Evolutionary conservation across 2,329 filamentous ascomycete species (phyloP).

Genomic region (Lasiodiplodia sp.): DNA sequence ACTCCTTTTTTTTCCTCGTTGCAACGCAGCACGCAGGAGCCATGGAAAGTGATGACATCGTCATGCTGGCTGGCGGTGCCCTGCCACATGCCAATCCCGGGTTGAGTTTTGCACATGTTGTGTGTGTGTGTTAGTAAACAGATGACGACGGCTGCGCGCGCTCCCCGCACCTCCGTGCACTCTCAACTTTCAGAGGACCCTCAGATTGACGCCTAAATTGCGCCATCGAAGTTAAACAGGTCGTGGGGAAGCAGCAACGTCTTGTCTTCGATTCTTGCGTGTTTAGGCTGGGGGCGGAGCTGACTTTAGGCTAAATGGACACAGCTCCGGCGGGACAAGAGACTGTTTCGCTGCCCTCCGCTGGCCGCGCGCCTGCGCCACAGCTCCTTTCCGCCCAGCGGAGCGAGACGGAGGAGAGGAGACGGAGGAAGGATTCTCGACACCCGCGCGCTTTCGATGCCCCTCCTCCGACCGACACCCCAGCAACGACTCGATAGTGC

Average conservation of each 20-base stretch:
- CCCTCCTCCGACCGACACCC: not conserved
- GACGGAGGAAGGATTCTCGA: not conserved
- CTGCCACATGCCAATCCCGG: too few relatives aligned
- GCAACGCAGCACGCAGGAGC: not conserved
- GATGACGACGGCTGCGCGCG: too few relatives aligned
- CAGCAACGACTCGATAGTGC: not conserved
- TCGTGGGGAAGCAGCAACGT: not conserved
- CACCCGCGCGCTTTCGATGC: slow-evolving; percentile 7
- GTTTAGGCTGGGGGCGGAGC: not conserved
- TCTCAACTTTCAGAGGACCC: not conserved
- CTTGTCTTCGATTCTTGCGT: not conserved
- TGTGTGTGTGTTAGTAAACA: too few relatives aligned
- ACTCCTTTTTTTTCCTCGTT: not conserved
- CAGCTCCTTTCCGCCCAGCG: not conserved
- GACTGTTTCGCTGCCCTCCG: not conserved
- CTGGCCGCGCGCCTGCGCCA: slow-evolving; percentile 10
- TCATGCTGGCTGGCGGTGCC: not conserved
- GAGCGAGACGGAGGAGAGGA: not conserved
- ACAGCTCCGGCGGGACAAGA: slow-evolving; percentile 14
- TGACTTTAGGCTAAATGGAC: slow-evolving; percentile 7
- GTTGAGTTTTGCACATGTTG: too few relatives aligned
- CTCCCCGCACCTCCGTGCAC: too few relatives aligned
- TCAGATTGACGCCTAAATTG: slow-evolving; percentile 1
- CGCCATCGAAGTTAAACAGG: slow-evolving; percentile 5
- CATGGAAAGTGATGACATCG: not conserved